Evolutionary conservation across 139 green algal genomes (phyloP), one percentile per base, ranked within the genome.

Genomic region (Pseudopediastrum boryanum): DNA sequence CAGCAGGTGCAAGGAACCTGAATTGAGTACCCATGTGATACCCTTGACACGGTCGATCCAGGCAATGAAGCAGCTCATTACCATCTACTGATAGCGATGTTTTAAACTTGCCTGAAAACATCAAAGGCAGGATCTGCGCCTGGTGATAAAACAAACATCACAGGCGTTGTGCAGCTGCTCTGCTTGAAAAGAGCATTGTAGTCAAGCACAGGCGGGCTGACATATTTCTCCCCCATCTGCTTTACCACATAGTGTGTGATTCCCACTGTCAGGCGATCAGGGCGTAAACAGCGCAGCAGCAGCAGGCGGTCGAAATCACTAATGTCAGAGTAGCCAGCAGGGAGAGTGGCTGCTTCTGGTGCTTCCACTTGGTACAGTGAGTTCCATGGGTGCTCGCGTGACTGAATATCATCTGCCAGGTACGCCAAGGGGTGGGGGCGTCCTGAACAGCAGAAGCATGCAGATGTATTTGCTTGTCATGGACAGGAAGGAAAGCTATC

Each of bases 91-190:
- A n/a, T n/a, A n/a, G n/a, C n/a, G n/a, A n/a, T n/a, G n/a, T n/a
- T 42, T 66, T 10, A 29, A 21, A 23, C 67, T 44, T 52, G 73
- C 74, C 62, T 92, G 89, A 97, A 95, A 29, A 98, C 86, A 72
- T 96, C 94, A 85, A 96, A 96, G 38, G 90, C 89, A 9, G 94
- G 94, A 81, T 98, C 94, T 0, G 92, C 93, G 46, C 93, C 93
- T 4, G 94, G 94, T n/a, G 89, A 94, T 42, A 98, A 90, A 54
- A 98, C 87, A 81, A 98, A 98, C 38, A 98, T 85, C 63, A 98
- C 90, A 39, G 94, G 94, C 51, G 94, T 95, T 27, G 80, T 83
- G 43, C 87, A 71, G 9, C 66, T 92, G 70, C 83, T 92, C 78
- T 94, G 88, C 62, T 81, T 83, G 86, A 86, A 94, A 77, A 96